phyloP scores from a whole-genome alignment of 768 basidiomycete species.

The Kwoniella sp. region DNA sequence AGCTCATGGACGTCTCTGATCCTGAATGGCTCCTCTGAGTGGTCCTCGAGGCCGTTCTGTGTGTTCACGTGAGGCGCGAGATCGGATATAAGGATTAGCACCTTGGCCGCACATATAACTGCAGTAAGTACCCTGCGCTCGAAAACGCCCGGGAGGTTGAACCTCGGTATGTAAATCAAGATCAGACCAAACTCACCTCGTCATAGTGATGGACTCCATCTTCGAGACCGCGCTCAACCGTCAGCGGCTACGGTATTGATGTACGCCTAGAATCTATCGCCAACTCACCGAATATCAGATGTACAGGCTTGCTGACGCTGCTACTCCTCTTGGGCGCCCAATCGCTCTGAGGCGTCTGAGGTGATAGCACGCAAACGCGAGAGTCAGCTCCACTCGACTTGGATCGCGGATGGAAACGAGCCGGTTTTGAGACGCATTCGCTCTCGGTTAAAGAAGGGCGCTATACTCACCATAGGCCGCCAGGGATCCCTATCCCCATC shows the following conservation, averaged over 20 bases:
- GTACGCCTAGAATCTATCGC: background rate
- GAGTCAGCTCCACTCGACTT: no score
- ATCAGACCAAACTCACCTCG: slow-evolving; percentile 30
- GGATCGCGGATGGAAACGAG: no score
- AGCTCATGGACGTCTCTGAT: slow-evolving; percentile 80
- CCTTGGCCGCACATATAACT: background rate
- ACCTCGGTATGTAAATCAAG: background rate
- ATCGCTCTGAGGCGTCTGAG: slow-evolving; percentile 53
- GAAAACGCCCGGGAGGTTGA: background rate
- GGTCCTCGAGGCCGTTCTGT: slow-evolving; percentile 70
- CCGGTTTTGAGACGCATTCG: slow-evolving; percentile 29
- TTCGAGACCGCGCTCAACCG: slow-evolving; percentile 18
- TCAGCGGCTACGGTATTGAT: no score
- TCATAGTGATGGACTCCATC: slow-evolving; percentile 56
- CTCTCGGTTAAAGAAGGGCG: background rate
- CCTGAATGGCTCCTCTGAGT: slow-evolving; percentile 69
- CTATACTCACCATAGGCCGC: slow-evolving; percentile 65
- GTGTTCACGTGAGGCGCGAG: background rate
- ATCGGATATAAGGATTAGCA: slow-evolving; percentile 5
- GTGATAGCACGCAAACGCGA: background rate
- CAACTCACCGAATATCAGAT: slow-evolving; percentile 68
- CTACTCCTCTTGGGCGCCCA: slow-evolving; percentile 68
- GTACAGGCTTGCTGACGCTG: slow-evolving; percentile 76
- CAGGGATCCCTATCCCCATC: slow-evolving; percentile 70
- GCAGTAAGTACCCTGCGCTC: background rate